Evolutionary conservation across 2,329 filamentous ascomycete species (phyloP), one percentile per base, ranked within the genome.

Genomic region (Microcyclosporella mali): DNA sequence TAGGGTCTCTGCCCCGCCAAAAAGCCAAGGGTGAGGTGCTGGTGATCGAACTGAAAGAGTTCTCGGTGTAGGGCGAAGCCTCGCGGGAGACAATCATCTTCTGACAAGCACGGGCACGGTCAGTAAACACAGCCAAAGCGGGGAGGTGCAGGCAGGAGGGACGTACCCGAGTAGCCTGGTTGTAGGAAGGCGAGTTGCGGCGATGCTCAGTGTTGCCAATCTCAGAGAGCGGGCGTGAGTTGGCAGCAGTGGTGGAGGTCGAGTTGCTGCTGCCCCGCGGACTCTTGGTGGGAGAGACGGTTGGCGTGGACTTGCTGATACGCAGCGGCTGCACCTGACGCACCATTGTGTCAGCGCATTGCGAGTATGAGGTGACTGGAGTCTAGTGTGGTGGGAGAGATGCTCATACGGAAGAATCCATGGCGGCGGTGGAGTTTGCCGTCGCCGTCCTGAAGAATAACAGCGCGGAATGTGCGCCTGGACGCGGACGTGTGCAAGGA

Each of bases 161-260:
- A 38, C 30, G 35, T 34, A 89, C 84, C 77, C 85, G 88, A 46
- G 71, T 74, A 49, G 70, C 66, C 65, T 89, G 84, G 59, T 84
- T 88, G 79, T 84, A 94, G 71, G 85, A 94, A 40, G 89, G 88
- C 38, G 89, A 95, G 71, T 97, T 97, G 58, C 89, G 79, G 63
- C 90, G 80, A 66, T 81, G 83, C 68, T 89, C 87, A 50, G 85
- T 85, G 40, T 85, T 85, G 56, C 85, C 87, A 61, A 98, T 81
- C 71, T 98, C 92, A 49, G 88, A 85, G 52, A 98, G 77, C 45
- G 92, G 85, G 57, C 85, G 81, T 61, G 82, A 78, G 76, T 65
- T 66, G 58, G 76, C 73, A 63, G 70, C 21, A 9, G 15, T 14
- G 33, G 14, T 34, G n/a, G 9, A 6, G 33, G 14, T 34, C 14